These are phyloP conservation scores for Paspalum vaginatum DNA, from an alignment of 176 grass and related monocot species.

Conservation along the genomic window DNA sequence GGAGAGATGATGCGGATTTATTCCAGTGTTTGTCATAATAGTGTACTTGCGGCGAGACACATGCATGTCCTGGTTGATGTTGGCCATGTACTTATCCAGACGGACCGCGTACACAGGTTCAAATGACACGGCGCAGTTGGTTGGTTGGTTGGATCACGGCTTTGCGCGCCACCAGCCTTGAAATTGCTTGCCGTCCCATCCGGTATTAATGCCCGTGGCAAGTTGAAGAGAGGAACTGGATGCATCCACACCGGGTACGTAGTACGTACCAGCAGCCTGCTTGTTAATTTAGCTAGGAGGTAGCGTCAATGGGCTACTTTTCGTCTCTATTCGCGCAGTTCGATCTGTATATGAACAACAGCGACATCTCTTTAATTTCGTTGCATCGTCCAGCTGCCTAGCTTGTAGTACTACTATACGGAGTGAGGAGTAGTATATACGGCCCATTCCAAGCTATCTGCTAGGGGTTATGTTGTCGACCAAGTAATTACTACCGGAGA, in stretches of 20 bases:
- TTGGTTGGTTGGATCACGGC: constrained; percentile 41
- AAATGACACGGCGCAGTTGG: constrained; percentile 35
- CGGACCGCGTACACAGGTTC: neutral
- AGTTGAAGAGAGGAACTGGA: constrained; percentile 23
- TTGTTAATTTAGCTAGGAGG: neutral
- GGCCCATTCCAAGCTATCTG: neutral
- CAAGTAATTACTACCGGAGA: too few species aligned
- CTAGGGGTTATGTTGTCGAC: too few species aligned
- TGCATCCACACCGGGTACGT: neutral
- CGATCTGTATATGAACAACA: constrained; percentile 9
- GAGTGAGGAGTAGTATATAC: neutral
- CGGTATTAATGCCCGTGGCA: constrained; percentile 37
- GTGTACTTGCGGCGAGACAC: constrained; percentile 53
- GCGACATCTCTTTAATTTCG: constrained; percentile 3
- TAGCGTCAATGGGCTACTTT: constrained; percentile 22
- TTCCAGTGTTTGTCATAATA: constrained; percentile 47
- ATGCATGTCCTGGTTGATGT: constrained; percentile 43
- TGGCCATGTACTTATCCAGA: constrained; percentile 48
- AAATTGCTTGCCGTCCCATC: constrained; percentile 23
- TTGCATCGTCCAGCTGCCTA: neutral
- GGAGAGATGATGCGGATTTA: constrained; percentile 36
- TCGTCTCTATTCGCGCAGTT: constrained; percentile 32
- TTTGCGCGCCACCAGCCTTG: constrained; percentile 39
- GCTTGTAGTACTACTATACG: neutral
- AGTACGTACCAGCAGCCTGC: neutral